Percentiles rank a stretch among this genome's conserved stretches.
These are phyloP conservation scores for Sisymbrium irio DNA, from an alignment of 345 rosid genomes.

Conservation along the genomic window DNA sequence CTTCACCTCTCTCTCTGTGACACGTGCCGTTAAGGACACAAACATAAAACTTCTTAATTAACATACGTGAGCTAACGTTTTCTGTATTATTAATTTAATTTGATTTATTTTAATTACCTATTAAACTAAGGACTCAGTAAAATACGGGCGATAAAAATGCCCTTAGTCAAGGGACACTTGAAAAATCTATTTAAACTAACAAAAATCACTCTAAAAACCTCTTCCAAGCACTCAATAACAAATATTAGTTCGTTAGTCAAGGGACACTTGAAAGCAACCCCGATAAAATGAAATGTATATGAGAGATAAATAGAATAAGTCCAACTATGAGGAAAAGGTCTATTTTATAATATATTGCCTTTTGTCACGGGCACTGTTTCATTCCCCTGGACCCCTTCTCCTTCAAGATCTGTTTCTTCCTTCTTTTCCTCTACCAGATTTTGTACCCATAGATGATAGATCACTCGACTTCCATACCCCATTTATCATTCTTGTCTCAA, in stretches of 20 bases:
- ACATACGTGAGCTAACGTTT: no score
- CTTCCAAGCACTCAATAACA: no score
- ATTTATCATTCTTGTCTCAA: conserved; percentile 18
- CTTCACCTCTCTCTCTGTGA: no score
- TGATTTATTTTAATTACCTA: no score
- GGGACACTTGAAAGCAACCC: conserved; percentile 7
- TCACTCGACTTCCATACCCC: conserved; percentile 11
- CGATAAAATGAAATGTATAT: neutral
- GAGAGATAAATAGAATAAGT: neutral
- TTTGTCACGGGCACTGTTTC: conserved; percentile 33
- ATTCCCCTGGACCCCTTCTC: conserved; percentile 31
- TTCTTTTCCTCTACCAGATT: conserved; percentile 31
- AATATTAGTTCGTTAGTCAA: conserved; percentile 24
- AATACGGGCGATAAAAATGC: no score
- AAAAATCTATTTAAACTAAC: no score
- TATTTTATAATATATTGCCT: conserved; percentile 1
- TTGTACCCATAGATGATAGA: conserved; percentile 20
- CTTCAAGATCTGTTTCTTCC: conserved; percentile 32
- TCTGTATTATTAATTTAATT: no score
- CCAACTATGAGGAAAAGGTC: conserved; percentile 29
- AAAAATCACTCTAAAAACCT: no score
- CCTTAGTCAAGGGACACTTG: no score
- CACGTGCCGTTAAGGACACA: no score
- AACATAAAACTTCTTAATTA: no score
- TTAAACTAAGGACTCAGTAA: no score